phyloP scores from a whole-genome alignment of 345 rosid species.

The Eucalyptus curtisii region DNA sequence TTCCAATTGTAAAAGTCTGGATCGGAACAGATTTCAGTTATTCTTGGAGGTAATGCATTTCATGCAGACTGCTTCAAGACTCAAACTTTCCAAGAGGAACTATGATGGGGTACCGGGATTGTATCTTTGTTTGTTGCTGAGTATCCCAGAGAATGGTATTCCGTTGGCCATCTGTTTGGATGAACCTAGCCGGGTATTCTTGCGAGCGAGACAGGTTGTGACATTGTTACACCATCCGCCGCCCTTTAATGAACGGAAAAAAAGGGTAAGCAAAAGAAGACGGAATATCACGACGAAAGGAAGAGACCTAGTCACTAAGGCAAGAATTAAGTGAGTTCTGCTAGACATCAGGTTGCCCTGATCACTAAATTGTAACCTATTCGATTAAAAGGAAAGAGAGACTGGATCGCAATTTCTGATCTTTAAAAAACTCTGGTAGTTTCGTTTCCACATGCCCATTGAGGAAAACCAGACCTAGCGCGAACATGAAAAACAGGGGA shows the following conservation, averaged over 20 bases:
- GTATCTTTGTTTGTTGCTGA: slow-evolving; percentile 36
- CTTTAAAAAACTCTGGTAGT: background rate
- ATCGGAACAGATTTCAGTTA: background rate
- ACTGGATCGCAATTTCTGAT: background rate
- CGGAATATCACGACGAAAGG: background rate
- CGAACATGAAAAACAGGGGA: background rate
- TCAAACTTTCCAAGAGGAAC: background rate
- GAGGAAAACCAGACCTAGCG: background rate
- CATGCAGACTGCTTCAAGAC: background rate
- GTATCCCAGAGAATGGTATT: slow-evolving; percentile 78
- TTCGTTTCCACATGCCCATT: background rate
- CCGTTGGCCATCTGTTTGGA: slow-evolving; percentile 53
- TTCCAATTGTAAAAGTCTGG: slow-evolving; percentile 92
- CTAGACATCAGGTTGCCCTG: background rate
- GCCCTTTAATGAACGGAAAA: slow-evolving; percentile 30
- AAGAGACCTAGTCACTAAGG: background rate
- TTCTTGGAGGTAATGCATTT: background rate
- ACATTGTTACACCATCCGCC: slow-evolving; percentile 95
- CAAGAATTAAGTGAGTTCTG: background rate
- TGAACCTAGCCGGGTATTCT: slow-evolving; percentile 66
- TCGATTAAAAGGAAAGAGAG: background rate
- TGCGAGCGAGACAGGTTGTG: slow-evolving; percentile 52
- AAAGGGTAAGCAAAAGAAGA: background rate
- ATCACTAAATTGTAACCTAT: background rate
- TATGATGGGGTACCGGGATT: slow-evolving; percentile 55